Conservation (phyloP, 2,329 filamentous ascomycete species). For the Parastagonospora nodorum region DNA sequence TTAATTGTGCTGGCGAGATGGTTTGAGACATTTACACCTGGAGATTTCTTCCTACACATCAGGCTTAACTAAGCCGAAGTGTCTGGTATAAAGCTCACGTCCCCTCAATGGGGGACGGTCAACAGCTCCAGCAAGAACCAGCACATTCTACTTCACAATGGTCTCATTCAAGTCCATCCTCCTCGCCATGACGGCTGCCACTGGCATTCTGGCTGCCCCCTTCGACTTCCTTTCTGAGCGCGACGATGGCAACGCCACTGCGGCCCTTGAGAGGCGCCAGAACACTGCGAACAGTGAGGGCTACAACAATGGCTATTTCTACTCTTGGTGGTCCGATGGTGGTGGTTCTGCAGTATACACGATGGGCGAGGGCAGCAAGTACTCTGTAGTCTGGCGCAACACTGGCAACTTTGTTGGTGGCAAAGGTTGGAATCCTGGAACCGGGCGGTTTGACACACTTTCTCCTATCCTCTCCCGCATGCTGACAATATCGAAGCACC, state of each 20-base stretch:
- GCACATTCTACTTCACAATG: conserved; percentile 14
- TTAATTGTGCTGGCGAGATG: background rate
- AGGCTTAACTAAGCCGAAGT: conserved; percentile 12
- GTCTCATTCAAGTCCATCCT: conserved; percentile 30
- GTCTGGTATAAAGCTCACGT: conserved; percentile 10
- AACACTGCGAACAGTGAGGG: conserved; percentile 55
- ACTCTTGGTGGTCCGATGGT: conserved; percentile 64
- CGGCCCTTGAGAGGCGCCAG: conserved; percentile 21
- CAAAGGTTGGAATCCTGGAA: conserved; percentile 45
- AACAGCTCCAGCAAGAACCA: conserved; percentile 10
- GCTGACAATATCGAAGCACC: conserved; percentile 8
- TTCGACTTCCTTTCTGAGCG: conserved; percentile 24
- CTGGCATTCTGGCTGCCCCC: conserved; percentile 19
- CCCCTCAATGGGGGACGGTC: conserved; percentile 2
- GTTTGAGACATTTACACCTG: background rate
- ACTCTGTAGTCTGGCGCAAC: conserved; percentile 23
- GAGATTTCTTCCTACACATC: conserved; percentile 18
- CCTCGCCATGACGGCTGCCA: conserved; percentile 20
- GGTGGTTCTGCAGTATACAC: conserved; percentile 29
- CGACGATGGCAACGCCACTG: conserved; percentile 23
- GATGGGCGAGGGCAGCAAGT: conserved; percentile 26
- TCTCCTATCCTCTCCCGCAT: background rate
- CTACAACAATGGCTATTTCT: conserved; percentile 56
- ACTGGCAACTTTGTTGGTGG: conserved; percentile 34
- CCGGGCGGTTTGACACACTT: conserved; percentile 48